Percentiles rank a stretch among this genome's conserved stretches.
Evolutionary conservation across 2,329 filamentous ascomycete genomes (phyloP).

Genomic region (Trichoderma aggressivum): DNA sequence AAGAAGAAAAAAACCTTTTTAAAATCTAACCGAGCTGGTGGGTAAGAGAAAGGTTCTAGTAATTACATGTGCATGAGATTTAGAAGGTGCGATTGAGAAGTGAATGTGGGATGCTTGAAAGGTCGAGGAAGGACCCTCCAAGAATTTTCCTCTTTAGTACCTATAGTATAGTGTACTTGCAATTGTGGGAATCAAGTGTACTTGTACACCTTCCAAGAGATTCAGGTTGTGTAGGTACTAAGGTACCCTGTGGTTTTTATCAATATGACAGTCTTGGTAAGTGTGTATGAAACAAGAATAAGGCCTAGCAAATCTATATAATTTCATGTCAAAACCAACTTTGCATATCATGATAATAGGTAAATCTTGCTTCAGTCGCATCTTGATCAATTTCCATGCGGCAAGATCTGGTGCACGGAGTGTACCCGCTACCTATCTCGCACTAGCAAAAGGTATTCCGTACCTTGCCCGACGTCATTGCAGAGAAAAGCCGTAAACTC

Average conservation of each 20-base stretch:
- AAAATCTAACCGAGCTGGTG: neutral
- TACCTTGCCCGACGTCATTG: constrained; percentile 4
- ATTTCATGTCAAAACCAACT: neutral
- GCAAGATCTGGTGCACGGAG: neutral
- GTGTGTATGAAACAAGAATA: neutral
- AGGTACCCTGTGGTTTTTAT: fast-evolving
- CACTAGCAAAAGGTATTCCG: neutral
- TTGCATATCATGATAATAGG: too few species aligned
- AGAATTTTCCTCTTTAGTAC: constrained; percentile 11
- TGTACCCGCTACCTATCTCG: neutral
- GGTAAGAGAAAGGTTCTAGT: neutral
- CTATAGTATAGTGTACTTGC: neutral
- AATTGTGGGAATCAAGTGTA: neutral
- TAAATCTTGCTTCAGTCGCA: neutral
- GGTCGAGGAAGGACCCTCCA: neutral
- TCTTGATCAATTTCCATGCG: neutral
- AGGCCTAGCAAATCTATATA: fast-evolving
- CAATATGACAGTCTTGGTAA: neutral
- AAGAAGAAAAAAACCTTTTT: neutral
- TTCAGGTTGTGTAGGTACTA: too few species aligned
- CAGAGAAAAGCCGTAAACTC: neutral
- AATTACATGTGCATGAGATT: neutral
- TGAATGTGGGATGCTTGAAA: neutral
- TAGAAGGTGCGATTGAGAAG: neutral
- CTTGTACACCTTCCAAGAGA: neutral